phyloP scores from a whole-genome alignment of 1,139 yeast genomes.

The Zygotorulaspora mrakii region DNA sequence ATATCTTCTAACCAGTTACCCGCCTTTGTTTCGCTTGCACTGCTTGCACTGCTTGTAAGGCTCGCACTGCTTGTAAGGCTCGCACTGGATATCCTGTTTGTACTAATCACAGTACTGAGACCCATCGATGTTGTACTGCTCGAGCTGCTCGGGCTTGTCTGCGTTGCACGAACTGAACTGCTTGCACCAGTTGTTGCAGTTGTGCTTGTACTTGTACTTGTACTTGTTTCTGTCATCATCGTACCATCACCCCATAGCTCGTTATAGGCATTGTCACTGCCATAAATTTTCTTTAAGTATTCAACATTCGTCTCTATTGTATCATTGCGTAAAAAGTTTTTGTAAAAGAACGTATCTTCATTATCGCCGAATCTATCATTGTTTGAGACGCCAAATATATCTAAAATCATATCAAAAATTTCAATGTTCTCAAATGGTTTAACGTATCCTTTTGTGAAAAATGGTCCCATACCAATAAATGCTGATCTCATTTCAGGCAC shows the following conservation, averaged over 20 bases:
- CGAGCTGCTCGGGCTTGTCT: neutral
- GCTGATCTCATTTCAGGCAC: constrained; percentile 79
- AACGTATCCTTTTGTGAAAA: constrained; percentile 47
- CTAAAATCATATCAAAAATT: constrained; percentile 72
- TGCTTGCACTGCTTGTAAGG: neutral
- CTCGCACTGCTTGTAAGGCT: too few relatives aligned
- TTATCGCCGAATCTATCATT: constrained; percentile 10
- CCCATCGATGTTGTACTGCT: too few relatives aligned
- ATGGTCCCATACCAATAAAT: constrained; percentile 80
- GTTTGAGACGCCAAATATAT: constrained; percentile 44
- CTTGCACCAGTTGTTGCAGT: constrained; percentile 1
- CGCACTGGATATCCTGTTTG: neutral
- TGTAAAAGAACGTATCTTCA: constrained; percentile 7
- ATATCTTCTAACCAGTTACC: constrained; percentile 15
- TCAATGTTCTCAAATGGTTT: constrained; percentile 70
- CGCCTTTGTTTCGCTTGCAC: constrained; percentile 1
- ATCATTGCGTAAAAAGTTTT: constrained; percentile 1
- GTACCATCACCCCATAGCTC: constrained; percentile 20
- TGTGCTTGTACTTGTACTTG: neutral
- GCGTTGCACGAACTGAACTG: constrained; percentile 1
- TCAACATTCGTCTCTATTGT: constrained; percentile 15
- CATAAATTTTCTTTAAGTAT: constrained; percentile 12
- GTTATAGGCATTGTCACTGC: constrained; percentile 23
- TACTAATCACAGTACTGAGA: neutral
- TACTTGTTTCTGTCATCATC: constrained; percentile 6